These are phyloP conservation scores for Chrysopogon serrulatus DNA, from an alignment of 176 grass and related monocot genomes.

Conservation along the genomic window DNA sequence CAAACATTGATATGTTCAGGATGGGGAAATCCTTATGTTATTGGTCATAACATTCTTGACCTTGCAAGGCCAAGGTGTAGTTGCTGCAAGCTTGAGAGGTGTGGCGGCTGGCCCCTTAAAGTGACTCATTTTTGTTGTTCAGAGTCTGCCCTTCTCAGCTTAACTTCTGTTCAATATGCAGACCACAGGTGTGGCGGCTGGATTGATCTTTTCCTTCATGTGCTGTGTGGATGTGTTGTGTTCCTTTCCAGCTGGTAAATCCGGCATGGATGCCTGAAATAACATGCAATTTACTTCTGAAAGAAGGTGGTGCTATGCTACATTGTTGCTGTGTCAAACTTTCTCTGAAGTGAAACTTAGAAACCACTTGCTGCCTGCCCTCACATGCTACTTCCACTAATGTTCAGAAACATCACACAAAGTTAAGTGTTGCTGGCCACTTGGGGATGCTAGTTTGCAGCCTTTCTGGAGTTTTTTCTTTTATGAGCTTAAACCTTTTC, in stretches of 20 bases:
- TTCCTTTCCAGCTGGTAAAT: constrained; percentile 15
- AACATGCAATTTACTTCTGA: constrained; percentile 8
- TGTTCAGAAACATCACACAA: neutral
- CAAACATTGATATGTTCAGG: neutral
- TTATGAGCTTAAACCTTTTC: neutral
- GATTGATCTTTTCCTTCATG: constrained; percentile 2
- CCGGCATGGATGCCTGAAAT: neutral
- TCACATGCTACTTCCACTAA: neutral
- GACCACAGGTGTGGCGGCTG: no score
- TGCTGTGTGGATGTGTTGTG: neutral
- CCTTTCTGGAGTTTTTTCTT: neutral
- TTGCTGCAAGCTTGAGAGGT: neutral
- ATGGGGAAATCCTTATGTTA: constrained; percentile 50
- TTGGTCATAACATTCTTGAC: constrained; percentile 39
- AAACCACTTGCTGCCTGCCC: neutral
- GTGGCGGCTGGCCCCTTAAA: neutral
- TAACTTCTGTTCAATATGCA: neutral
- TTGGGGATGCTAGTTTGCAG: neutral
- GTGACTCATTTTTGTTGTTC: neutral
- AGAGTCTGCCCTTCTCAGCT: constrained; percentile 8
- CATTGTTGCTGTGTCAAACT: neutral
- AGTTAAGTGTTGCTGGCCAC: neutral
- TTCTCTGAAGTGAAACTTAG: neutral
- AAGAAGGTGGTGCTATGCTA: constrained; percentile 2
- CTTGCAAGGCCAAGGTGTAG: constrained; percentile 46